Evolutionary conservation across 2,329 filamentous ascomycete genomes (phyloP).

Genomic region (Neopestalotiopsis sp.): DNA sequence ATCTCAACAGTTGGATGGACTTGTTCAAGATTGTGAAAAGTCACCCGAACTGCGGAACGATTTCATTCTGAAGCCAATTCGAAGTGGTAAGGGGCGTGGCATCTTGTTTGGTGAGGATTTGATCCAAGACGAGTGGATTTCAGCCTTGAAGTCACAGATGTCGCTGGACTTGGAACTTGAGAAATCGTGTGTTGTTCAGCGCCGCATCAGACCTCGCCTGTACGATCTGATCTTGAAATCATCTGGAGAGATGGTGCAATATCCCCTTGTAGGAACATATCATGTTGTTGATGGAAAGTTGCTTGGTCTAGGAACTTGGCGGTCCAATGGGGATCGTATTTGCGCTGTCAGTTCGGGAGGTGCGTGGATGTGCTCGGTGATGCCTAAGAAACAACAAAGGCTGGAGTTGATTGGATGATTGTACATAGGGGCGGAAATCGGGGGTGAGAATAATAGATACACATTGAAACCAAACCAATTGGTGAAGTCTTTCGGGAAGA

Average conservation of each 20-base stretch:
- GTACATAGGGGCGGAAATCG: too few species aligned
- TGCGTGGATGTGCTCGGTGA: neutral
- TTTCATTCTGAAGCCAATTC: conserved; percentile 44
- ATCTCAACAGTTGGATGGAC: neutral
- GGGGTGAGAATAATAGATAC: too few species aligned
- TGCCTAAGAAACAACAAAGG: neutral
- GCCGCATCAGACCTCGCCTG: conserved; percentile 33
- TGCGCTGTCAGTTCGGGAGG: conserved; percentile 1
- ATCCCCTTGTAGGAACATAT: conserved; percentile 40
- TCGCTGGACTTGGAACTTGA: conserved; percentile 18
- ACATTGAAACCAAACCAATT: too few species aligned
- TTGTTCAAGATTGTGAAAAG: conserved; percentile 19
- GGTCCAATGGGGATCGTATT: neutral
- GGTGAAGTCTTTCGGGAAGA: too few species aligned
- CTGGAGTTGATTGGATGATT: too few species aligned
- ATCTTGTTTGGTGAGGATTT: conserved; percentile 46
- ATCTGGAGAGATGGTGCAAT: conserved; percentile 28
- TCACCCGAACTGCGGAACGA: conserved; percentile 26
- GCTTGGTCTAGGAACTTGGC: neutral
- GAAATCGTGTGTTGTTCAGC: conserved; percentile 34
- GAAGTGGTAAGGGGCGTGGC: conserved; percentile 43
- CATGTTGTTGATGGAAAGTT: conserved; percentile 25
- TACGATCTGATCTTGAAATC: conserved; percentile 38
- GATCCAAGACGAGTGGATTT: conserved; percentile 32
- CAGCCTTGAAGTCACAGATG: conserved; percentile 26